These are phyloP conservation scores for Sanghuangporus sanghuang DNA, from an alignment of 1,284 basidiomycete genomes.

Conservation along the genomic window DNA sequence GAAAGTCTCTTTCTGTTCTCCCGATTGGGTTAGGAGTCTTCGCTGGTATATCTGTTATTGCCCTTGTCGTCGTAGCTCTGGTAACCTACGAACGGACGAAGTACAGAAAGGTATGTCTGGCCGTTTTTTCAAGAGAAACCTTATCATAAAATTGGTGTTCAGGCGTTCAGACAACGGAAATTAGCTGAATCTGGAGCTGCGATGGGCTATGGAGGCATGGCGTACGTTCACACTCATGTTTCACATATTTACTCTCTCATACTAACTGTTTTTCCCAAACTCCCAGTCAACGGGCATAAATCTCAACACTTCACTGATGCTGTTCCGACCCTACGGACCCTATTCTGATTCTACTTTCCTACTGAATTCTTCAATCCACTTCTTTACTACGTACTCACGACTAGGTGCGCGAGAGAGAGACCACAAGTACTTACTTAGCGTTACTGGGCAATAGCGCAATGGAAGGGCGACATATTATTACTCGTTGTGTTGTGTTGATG, in stretches of 20 bases:
- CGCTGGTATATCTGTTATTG: constrained; percentile 75
- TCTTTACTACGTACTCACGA: not conserved
- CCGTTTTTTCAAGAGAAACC: not conserved
- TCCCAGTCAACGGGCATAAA: constrained; percentile 15
- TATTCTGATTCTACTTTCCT: not conserved
- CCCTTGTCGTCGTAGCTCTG: constrained; percentile 69
- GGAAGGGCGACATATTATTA: not conserved
- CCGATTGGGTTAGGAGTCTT: constrained; percentile 79
- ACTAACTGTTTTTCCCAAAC: not conserved
- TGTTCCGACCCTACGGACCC: not conserved
- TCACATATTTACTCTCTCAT: not conserved
- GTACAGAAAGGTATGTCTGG: constrained; percentile 62
- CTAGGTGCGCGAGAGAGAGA: not conserved
- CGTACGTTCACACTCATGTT: constrained; percentile 28
- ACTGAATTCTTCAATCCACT: not conserved
- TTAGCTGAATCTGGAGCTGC: constrained; percentile 57
- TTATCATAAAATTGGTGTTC: constrained; percentile 2
- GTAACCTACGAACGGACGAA: constrained; percentile 80
- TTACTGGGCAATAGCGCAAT: no score
- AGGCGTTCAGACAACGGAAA: constrained; percentile 73
- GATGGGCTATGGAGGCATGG: constrained; percentile 61
- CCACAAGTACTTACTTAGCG: not conserved
- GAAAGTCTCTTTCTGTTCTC: constrained; percentile 65
- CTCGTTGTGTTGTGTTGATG: not conserved
- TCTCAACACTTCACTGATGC: not conserved